Evolutionary conservation across 2,329 filamentous ascomycete species (phyloP).

Genomic region (Thelonectria blattea): DNA sequence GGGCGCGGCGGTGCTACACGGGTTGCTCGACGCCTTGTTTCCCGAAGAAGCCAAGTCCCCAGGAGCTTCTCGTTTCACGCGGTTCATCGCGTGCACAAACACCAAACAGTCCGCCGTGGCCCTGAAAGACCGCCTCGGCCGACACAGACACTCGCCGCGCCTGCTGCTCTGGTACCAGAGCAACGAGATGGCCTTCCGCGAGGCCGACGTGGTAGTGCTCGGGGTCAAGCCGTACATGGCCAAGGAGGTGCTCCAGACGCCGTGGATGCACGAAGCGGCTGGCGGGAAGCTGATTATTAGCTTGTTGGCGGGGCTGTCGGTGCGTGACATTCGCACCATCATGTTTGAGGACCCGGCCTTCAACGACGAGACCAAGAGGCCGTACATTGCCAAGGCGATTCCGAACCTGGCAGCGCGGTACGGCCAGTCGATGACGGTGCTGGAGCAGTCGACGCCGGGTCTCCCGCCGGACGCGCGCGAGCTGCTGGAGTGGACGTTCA

Average conservation of each 20-base stretch:
- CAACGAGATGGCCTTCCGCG: neutral
- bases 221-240: constrained; percentile 15
- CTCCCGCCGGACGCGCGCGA: neutral
- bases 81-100: constrained; percentile 15
- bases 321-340: neutral
- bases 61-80: neutral
- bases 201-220: constrained; percentile 12
- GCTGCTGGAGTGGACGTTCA: constrained; percentile 10
- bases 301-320: constrained; percentile 11
- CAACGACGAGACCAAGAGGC: neutral
- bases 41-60: neutral
- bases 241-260: neutral
- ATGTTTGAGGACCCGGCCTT: neutral
- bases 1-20: constrained; percentile 10
- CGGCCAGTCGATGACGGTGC: constrained; percentile 14
- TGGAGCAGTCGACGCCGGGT: neutral
- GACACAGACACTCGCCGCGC: neutral
- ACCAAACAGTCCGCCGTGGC: neutral
- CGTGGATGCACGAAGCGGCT: neutral
- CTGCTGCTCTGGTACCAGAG: neutral
- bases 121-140: neutral
- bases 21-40: constrained; percentile 10
- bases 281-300: constrained; percentile 15
- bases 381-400: constrained; percentile 8
- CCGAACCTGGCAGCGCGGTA: constrained; percentile 17